Evolutionary conservation across 257 asterid genomes (phyloP), one percentile per base, ranked within the genome.

Genomic region (Plantago elongata): DNA sequence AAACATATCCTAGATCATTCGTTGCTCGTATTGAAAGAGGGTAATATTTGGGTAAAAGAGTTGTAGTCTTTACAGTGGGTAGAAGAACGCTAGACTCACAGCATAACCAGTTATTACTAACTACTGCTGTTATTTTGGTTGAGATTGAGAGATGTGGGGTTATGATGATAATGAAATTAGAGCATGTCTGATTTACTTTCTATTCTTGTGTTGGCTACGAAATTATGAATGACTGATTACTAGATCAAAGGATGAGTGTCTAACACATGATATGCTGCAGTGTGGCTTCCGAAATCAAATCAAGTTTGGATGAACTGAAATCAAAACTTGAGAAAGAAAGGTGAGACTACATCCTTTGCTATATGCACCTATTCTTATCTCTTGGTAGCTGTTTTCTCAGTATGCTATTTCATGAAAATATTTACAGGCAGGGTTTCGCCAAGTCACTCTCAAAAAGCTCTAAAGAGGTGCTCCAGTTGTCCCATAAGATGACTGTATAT

Each of bases 401-500:
- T 49, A 15, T 69, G 69, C 52, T 77, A 40, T 14, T 58, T 69
- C 60, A 67, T 50, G 57, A 50, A 65, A 63, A 30, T 40, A 65
- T 75, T 75, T 64, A 69, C 88, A 92, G 97, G 88, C 97, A 84
- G 74, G 63, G 60, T 80, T 89, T 92, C 70, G 88, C 88, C 1
- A 89, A 83, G 84, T 80, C 81, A 71, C 86, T 92, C 60, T 77
- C 76, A 57, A 89, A 92, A 90, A 86, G 89, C 88, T 83, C 97
- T 67, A 86, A 85, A 77, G 99, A 89, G 96, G 99, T 88, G 56
- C 38, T 68, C 63, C 17, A 34, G 45, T 62, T 18, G 54, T 55
- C 56, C 13, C 17, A 34, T 4, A 34, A 6, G 40, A 64, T 67
- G 17, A 22, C 27, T 54, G 68, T 70, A 52, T 51, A 42, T 40